Percentiles rank a stretch among this genome's conserved stretches.
Evolutionary conservation across 768 basidiomycete species (phyloP).

Genomic region (Tulasnella sp.): DNA sequence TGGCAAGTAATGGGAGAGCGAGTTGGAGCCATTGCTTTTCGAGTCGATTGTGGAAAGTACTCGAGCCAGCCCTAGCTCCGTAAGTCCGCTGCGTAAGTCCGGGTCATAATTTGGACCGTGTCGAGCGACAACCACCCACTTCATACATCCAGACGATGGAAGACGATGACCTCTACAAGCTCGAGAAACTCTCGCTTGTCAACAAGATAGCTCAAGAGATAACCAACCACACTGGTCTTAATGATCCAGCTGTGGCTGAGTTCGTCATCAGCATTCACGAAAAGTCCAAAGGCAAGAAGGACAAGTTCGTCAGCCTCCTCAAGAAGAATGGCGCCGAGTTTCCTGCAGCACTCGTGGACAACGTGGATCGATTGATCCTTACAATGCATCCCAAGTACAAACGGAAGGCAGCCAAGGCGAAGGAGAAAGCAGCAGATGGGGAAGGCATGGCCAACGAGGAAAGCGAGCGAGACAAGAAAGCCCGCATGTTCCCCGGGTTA

Average conservation of each 20-base stretch:
- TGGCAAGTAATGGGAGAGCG: slow-evolving; percentile 91
- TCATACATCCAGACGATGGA: slow-evolving; percentile 12
- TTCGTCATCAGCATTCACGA: slow-evolving; percentile 91
- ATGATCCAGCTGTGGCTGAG: slow-evolving; percentile 92
- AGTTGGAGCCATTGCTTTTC: slow-evolving; percentile 8
- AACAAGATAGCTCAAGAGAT: slow-evolving; percentile 91
- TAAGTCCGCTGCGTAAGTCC: not conserved
- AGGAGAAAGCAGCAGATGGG: slow-evolving; percentile 35
- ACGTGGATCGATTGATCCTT: slow-evolving; percentile 89
- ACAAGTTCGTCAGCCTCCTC: slow-evolving; percentile 77
- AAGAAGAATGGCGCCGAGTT: slow-evolving; percentile 75
- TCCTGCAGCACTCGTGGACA: slow-evolving; percentile 85
- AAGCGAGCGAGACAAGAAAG: slow-evolving; percentile 69
- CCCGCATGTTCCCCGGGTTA: slow-evolving; percentile 86
- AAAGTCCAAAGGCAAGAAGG: slow-evolving; percentile 62
- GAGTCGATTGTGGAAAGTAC: not conserved
- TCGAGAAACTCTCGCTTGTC: slow-evolving; percentile 89
- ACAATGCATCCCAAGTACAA: slow-evolving; percentile 96
- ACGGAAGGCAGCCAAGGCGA: slow-evolving; percentile 53
- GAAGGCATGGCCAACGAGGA: slow-evolving; percentile 38
- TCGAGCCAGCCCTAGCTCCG: not conserved
- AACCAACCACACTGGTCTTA: slow-evolving; percentile 71
- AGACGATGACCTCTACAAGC: slow-evolving; percentile 71
- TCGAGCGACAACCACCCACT: slow-evolving; percentile 20
- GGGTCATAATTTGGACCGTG: slow-evolving; percentile 23